Base-by-base conservation (phyloP, 192 early-diverging fungal genomes). In the Coemansia sp. region DNA sequence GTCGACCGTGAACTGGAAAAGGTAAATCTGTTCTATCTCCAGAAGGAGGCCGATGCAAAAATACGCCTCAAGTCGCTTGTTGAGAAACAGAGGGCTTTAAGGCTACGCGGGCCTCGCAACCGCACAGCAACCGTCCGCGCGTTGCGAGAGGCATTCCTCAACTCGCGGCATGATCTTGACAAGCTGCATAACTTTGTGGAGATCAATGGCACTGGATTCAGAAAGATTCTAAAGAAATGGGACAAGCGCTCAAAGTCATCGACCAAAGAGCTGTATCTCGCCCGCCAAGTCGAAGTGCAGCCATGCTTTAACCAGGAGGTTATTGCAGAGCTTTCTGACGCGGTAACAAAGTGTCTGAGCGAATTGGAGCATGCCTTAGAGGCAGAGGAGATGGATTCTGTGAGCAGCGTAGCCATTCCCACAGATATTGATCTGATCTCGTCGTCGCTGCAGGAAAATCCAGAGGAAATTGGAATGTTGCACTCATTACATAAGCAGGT, bases 161-260 rank as follows among this genome's bases (percentile, higher is more conserved):
- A 94, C 71, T 98, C 95, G 74, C 91, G 94, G 45, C 91, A 93
- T 63, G 98, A 98, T 65, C 77, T 98, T 53, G 92, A 92, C 63
- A 99, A 98, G 72, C 87, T 99, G 37, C 98, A 97, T 89, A 95
- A 94, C 87, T 99, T 95, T 83, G 94, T 99, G 43, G 94, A 98
- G 78, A 87, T 98, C 43, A 99, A 99, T 77, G 90, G 87, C 38
- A 93, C 92, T 17, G 98, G 97, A 38, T 99, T 99, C 74, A 84
- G 96, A 39, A 99, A 99, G 87, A 99, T 99, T 55, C 73, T 99
- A 58, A 99, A 99, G 76, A 99, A 99, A 79, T 99, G 95, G 95
- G 98, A 99, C 88, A 99, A 99, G 85, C 88, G 98, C 39, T 92
- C 93, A 55, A 98, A 98, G 79, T 93, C 94, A 4, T 92, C 90